A percentile compares a stretch with the other conserved stretches of the same genome.
phyloP scores from a whole-genome alignment of 202 grass and related monocot genomes.

The Carex sylvatica region DNA sequence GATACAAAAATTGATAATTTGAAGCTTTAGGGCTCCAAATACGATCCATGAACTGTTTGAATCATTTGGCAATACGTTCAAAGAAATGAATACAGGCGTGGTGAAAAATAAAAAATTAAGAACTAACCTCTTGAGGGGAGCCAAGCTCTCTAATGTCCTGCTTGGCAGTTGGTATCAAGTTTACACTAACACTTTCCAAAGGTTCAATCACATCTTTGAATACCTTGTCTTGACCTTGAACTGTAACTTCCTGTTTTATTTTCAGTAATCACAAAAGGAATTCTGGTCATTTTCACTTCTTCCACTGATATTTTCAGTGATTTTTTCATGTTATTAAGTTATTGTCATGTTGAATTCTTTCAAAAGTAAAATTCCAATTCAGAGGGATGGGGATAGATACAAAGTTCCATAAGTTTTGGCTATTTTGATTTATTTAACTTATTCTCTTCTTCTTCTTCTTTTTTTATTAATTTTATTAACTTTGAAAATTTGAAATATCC shows the following conservation, averaged over 20 bases:
- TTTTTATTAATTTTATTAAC: not conserved
- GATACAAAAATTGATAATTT: not conserved
- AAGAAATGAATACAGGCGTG: not conserved
- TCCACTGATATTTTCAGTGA: not conserved
- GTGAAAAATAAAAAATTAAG: slow-evolving; percentile 3
- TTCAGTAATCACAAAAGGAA: not conserved
- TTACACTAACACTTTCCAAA: slow-evolving; percentile 85
- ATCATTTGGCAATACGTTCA: not conserved
- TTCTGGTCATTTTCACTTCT: not conserved
- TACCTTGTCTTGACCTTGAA: slow-evolving; percentile 94
- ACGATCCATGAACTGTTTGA: not conserved
- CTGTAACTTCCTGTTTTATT: slow-evolving; percentile 60
- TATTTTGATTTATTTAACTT: not conserved
- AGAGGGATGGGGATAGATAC: not conserved
- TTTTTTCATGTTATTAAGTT: not conserved
- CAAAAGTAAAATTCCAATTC: not conserved
- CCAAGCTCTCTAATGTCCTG: slow-evolving; percentile 81
- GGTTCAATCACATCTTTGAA: slow-evolving; percentile 98
- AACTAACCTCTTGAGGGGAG: slow-evolving; percentile 62
- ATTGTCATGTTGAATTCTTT: not conserved
- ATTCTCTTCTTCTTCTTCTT: not conserved
- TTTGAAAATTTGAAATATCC: slow-evolving; percentile 20
- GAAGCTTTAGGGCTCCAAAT: not conserved
- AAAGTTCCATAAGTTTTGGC: not conserved
- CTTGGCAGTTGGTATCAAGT: slow-evolving; percentile 70